Base-by-base conservation (phyloP, 495 filamentous ascomycete genomes). In the Trichodelitschia bisporula region DNA sequence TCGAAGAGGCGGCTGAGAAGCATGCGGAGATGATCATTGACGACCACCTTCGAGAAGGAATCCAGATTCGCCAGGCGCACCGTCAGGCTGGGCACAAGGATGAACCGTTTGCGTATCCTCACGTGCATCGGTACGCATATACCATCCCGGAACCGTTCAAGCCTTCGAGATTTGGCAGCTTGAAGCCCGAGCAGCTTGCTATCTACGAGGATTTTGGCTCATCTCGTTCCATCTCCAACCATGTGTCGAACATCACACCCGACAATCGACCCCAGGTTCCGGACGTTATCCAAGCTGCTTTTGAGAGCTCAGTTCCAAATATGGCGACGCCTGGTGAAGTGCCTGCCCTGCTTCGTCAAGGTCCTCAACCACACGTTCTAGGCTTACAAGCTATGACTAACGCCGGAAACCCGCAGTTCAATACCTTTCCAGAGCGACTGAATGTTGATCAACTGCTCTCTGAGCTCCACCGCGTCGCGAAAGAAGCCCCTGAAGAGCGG, bases 151-250 rank as follows among this genome's bases (percentile, higher is more conserved):
- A 82, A 38, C 84, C 83, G 4, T 95, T 74, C 55, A 76, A 82
- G 35, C 64, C 21, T 24, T 15, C 86, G 41, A 64, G 66, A 26
- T 65, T 70, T 10, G 65, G 63, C 23, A 86, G 89, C 4, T 56
- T 99, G 18, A 95, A 90, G 40, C 60, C 71, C 28, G 77, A 92
- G 40, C 86, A 99, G 46, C 65, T 93, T 56, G 76, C 74, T 10
- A 84, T 99, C 26, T 99, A 95, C 40, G 78, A 90, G 36, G 80
- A 92, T 26, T 99, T 99, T 49, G 78, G 76, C 3, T 77, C 84
- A 44, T 64, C 72, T 6, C 68, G 77, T 18, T 62, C 61, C 11
- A 55, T 66, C 1, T 34, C 62, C 4, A 55, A 49, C 34, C 68
- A 71, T 40, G 48, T 49, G n/a, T 60, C 58, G 34, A 66, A 49